Conservation (phyloP, 2,329 filamentous ascomycete genomes). For the Calcarisporium arbuscula region DNA sequence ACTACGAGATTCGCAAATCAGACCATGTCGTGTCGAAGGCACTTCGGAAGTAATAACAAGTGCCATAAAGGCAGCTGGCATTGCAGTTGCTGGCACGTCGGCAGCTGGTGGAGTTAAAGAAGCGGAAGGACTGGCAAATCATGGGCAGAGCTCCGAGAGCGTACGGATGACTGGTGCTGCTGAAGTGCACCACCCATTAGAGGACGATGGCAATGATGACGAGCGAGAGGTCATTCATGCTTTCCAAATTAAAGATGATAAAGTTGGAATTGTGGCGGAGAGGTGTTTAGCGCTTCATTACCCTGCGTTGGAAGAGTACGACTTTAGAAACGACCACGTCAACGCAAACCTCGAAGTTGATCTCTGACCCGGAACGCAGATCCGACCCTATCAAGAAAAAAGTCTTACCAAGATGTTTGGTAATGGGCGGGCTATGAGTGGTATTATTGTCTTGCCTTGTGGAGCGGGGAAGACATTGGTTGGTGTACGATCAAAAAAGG, state of each 20-base stretch:
- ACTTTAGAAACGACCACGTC: constrained; percentile 83
- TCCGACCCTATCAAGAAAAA: constrained; percentile 94
- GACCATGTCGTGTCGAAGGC: constrained; percentile 63
- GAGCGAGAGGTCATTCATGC: constrained; percentile 84
- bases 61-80: constrained; percentile 68
- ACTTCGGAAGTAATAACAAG: constrained; percentile 59
- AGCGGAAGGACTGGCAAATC: constrained; percentile 58
- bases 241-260: constrained; percentile 79
- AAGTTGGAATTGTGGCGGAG: constrained; percentile 82
- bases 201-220: constrained; percentile 82
- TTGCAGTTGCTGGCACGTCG: constrained; percentile 84
- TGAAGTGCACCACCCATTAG: constrained; percentile 67
- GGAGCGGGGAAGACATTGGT: constrained; percentile 96
- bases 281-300: constrained; percentile 80
- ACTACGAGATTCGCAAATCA: constrained; percentile 69
- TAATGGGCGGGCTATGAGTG: constrained; percentile 93
- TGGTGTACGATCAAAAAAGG: constrained; percentile 98
- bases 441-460: constrained; percentile 93
- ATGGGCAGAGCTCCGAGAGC: constrained; percentile 36
- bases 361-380: constrained; percentile 79
- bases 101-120: constrained; percentile 79
- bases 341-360: constrained; percentile 94
- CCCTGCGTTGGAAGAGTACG: constrained; percentile 92
- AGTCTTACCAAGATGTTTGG: constrained; percentile 99
- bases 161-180: constrained; percentile 55